These are phyloP conservation scores for Venturiaceae sp. DNA, from an alignment of 2,329 filamentous ascomycete genomes.

Conservation along the genomic window DNA sequence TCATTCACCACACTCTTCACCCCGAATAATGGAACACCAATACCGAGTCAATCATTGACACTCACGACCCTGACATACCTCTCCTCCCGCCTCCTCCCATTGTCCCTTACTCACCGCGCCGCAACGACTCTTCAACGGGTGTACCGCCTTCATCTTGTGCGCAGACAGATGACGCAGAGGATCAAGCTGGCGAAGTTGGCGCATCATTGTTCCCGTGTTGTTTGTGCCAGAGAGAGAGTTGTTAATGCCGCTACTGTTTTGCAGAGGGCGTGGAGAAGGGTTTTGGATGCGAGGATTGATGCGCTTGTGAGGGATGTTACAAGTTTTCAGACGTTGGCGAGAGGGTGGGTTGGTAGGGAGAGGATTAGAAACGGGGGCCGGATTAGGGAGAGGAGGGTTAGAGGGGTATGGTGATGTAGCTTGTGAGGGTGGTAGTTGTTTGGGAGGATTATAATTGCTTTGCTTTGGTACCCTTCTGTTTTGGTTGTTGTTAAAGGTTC, in stretches of 20 bases:
- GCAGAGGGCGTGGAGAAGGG: constrained; percentile 33
- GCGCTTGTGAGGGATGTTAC: constrained; percentile 26
- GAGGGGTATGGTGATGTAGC: constrained; percentile 30
- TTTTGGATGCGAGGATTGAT: constrained; percentile 24
- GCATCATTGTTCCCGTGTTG: constrained; percentile 36
- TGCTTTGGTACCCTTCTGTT: no score
- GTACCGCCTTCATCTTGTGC: constrained; percentile 32
- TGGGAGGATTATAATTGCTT: no score
- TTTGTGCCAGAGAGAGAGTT: constrained; percentile 32
- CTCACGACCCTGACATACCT: constrained; percentile 49
- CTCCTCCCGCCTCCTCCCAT: constrained; percentile 45
- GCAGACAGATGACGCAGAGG: constrained; percentile 21
- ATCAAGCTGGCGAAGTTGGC: constrained; percentile 32
- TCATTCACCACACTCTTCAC: constrained; percentile 24
- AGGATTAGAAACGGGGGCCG: constrained; percentile 12
- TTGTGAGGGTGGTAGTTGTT: no score
- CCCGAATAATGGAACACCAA: constrained; percentile 16
- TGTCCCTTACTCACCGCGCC: constrained; percentile 39
- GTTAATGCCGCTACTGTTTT: constrained; percentile 30
- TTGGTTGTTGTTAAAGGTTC: no score
- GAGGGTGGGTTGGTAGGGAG: constrained; percentile 27
- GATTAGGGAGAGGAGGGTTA: constrained; percentile 23
- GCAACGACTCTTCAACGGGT: constrained; percentile 42
- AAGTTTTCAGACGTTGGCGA: constrained; percentile 32
- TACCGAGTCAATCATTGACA: constrained; percentile 46